Base-by-base conservation (phyloP, 2,329 filamentous ascomycete species). In the Fusarium keratoplasticum region DNA sequence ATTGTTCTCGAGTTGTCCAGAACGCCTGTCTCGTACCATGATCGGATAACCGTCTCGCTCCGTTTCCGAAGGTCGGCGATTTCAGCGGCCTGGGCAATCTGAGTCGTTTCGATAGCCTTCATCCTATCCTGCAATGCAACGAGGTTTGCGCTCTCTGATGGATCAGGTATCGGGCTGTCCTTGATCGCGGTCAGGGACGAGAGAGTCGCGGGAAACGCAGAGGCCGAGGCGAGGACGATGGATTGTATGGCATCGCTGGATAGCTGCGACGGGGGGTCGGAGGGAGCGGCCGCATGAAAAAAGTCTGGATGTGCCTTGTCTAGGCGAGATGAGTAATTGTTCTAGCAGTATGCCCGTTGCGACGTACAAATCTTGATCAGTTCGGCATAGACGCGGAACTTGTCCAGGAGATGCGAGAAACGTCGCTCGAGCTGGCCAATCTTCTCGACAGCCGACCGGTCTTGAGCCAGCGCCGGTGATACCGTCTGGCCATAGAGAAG, bases 11-110 rank as follows among this genome's bases (percentile, higher is more conserved):
- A 92, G 75, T 90, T 90, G 13, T 88, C 88, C 57, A 97, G 84
- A 50, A 96, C 86, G 5, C 91, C 90, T 27, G 89, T 85, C 80
- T 95, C 91, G 82, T 96, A 95, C 92, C 94, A 97, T 38, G 86
- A 83, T 73, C 92, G 88, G 68, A 95, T 83, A 27, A 89, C 84
- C 71, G 81, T 81, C 81, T 91, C 93, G 83, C 89, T 95, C 73
- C 87, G 88, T 71, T 83, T 88, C 80, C 90, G 88, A 79, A 93
- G 87, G 80, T 89, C 89, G 25, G 88, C 89, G 71, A 94, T 89
- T 81, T 92, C 90, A 57, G 86, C 86, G 42, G 82, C 86, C 81
- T 94, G 92, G 18, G 89, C 86, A 22, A 88, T 80, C 77, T 95
- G 93, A 5, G 87, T 88, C 0, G 87, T 86, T 71, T 90, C 88